Base-by-base conservation (phyloP, 805 yeast genomes). In the Saccharomycopsis sp. region DNA sequence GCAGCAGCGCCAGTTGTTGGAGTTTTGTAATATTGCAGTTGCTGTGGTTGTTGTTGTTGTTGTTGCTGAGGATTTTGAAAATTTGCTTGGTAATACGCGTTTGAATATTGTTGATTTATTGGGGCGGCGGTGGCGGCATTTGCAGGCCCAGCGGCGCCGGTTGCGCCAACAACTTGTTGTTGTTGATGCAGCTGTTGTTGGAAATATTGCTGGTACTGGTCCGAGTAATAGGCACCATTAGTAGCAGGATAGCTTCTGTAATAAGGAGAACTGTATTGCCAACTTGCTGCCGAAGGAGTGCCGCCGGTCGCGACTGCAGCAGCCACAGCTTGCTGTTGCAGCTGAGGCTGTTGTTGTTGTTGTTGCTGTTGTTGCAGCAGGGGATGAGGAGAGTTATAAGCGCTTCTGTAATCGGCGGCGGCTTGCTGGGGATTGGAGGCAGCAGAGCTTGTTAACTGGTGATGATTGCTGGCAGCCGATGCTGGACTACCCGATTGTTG, bases 161-260 rank as follows among this genome's bases (percentile, higher is more conserved):
- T n/a, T n/a, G n/a, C n/a, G n/a, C n/a, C n/a, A n/a, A n/a, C n/a
- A n/a, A n/a, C n/a, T n/a, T n/a, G n/a, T n/a, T n/a, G 37, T 32
- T 50, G 55, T n/a, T 42, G 50, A 4, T 36, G 51, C 32, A 46
- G 50, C 36, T 45, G 53, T 21, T 48, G 53, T 23, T 47, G 48
- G 29, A 38, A 44, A 13, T 44, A 51, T 19, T 33, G 42, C 20
- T 45, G 49, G 13, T 41, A 38, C 9, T 39, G 36, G 12, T 39
- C 42, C 7, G 42, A 32, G 27, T 39, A 39, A 32, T 39, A 39
- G 5, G 32, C 35, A 18, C 39, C 36, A 26, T 16, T 27, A 7
- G 34, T 34, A 16, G 34, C 17, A 18, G 32, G 42, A 16, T 33
- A 36, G 22, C 17, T 34, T 2, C 39, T 26, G 12, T 39, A 41